Conservation (phyloP, 331 rosid species). For the Quercus phellos region DNA sequence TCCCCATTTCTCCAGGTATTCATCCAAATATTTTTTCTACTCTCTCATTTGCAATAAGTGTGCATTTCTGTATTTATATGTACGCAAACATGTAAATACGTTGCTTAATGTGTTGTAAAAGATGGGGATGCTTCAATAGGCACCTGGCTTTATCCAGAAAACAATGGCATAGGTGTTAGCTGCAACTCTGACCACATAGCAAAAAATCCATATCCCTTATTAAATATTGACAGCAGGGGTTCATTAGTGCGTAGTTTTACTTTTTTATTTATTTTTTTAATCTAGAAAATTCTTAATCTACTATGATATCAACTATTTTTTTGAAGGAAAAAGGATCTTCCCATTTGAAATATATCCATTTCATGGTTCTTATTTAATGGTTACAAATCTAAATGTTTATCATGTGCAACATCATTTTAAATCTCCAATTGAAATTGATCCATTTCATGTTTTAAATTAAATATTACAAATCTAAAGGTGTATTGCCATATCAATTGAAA, state of each 20-base stretch:
- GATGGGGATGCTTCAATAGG: not conserved
- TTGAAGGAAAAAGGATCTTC: not conserved
- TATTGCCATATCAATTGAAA: no score
- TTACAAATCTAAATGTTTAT: no score
- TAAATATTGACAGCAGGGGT: not conserved
- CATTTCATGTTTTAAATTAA: no score
- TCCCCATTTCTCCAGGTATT: conserved; percentile 72
- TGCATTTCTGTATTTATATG: no score
- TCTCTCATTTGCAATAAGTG: not conserved
- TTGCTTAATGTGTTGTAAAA: not conserved
- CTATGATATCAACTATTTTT: not conserved
- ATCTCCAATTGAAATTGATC: no score
- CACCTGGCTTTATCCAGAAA: not conserved
- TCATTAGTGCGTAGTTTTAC: not conserved
- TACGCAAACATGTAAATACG: no score
- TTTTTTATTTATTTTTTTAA: not conserved
- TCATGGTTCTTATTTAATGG: no score
- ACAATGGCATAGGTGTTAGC: not conserved
- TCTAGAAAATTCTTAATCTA: not conserved
- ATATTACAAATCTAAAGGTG: no score
- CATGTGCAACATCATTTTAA: no score
- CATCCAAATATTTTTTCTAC: not conserved
- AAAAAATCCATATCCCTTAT: not conserved
- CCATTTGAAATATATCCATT: no score
- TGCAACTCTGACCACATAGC: not conserved